These are phyloP conservation scores for Thelonectria olida DNA, from an alignment of 2,329 filamentous ascomycete species.

Conservation along the genomic window DNA sequence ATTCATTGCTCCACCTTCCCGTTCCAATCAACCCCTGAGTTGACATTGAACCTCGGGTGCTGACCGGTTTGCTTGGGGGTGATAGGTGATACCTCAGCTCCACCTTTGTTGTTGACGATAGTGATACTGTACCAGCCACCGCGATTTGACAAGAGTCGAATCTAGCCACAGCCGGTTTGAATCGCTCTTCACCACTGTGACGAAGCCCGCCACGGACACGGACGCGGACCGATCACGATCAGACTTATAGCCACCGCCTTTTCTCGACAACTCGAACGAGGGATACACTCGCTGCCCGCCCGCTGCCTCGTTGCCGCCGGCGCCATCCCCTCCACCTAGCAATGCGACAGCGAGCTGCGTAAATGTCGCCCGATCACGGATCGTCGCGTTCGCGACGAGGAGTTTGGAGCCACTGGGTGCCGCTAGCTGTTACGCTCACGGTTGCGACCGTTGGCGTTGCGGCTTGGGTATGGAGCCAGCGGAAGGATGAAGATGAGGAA, in stretches of 20 bases:
- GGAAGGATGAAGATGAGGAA: slow-evolving; percentile 77
- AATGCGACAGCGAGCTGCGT: slow-evolving; percentile 48
- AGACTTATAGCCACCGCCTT: not conserved
- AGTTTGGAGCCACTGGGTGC: slow-evolving; percentile 86
- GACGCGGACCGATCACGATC: slow-evolving; percentile 20
- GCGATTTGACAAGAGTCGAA: slow-evolving; percentile 36
- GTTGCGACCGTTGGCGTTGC: slow-evolving; percentile 87
- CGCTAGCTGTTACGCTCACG: slow-evolving; percentile 85
- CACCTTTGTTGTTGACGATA: slow-evolving; percentile 41
- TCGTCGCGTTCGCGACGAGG: slow-evolving; percentile 69
- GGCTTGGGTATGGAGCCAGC: slow-evolving; percentile 94
- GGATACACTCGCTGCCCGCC: slow-evolving; percentile 24
- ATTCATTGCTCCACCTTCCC: slow-evolving; percentile 31
- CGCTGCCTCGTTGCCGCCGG: slow-evolving; percentile 32
- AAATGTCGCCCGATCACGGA: slow-evolving; percentile 70
- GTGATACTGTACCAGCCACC: slow-evolving; percentile 41
- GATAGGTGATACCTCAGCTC: slow-evolving; percentile 41
- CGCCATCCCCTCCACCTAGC: slow-evolving; percentile 36
- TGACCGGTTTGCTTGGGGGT: slow-evolving; percentile 40
- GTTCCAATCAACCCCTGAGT: slow-evolving; percentile 37
- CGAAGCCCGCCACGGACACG: slow-evolving; percentile 12
- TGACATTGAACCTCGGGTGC: slow-evolving; percentile 39
- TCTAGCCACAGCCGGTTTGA: slow-evolving; percentile 20
- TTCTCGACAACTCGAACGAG: slow-evolving; percentile 18
- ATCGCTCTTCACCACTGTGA: slow-evolving; percentile 24